phyloP scores from a whole-genome alignment of 208 protist genomes.

The Trichomonas vaginalis region DNA sequence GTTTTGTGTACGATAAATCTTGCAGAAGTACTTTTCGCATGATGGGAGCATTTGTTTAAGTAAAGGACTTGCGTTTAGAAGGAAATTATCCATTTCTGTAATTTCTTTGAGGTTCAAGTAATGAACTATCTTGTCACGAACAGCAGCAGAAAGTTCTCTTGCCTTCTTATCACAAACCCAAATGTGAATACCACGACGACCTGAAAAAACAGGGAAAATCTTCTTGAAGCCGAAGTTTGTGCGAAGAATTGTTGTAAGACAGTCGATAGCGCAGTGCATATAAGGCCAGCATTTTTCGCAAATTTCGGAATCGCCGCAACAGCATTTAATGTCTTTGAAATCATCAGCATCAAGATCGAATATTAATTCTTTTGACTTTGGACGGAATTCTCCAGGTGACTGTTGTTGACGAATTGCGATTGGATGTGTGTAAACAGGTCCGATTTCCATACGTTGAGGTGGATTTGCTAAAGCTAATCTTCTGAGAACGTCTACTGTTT shows the following conservation, averaged over 20 bases:
- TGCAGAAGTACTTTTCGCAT: neutral
- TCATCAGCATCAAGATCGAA: conserved; percentile 99
- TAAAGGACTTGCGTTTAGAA: neutral
- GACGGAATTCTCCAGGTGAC: conserved; percentile 19
- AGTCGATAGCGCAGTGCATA: conserved; percentile 70
- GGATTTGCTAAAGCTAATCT: conserved; percentile 18
- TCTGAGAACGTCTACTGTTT: conserved; percentile 18
- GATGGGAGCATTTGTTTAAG: neutral
- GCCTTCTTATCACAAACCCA: conserved; percentile 88
- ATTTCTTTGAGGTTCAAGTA: conserved; percentile 56
- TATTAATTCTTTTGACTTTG: conserved; percentile 77
- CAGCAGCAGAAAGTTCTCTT: conserved; percentile 60
- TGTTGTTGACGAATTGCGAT: conserved; percentile 6
- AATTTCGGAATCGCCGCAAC: conserved; percentile 61
- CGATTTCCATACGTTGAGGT: conserved; percentile 40
- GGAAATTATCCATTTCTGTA: neutral
- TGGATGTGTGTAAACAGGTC: conserved; percentile 31
- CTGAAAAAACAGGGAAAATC: conserved; percentile 86
- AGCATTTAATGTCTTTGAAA: conserved; percentile 89
- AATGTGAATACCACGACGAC: conserved; percentile 88
- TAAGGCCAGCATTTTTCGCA: conserved; percentile 86
- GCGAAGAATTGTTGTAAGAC: conserved; percentile 49
- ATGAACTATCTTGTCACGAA: conserved; percentile 60
- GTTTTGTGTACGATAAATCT: conserved; percentile 29
- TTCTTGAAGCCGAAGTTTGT: conserved; percentile 87